Evolutionary conservation across 2,329 filamentous ascomycete species (phyloP).

Genomic region (Aureobasidium sp.): DNA sequence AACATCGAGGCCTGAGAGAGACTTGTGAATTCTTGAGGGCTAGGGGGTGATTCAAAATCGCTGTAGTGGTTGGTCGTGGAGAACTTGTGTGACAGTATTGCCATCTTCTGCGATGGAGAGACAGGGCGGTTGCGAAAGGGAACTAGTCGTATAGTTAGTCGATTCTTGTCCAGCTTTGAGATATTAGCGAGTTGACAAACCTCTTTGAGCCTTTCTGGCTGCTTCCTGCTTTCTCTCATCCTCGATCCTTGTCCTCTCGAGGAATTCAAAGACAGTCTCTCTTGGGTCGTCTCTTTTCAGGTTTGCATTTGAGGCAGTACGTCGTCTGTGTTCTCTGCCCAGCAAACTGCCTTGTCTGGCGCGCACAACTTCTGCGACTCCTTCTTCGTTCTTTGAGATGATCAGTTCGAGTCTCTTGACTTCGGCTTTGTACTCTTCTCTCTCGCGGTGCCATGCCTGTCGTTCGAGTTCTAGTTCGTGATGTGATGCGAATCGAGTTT

Average conservation of each 20-base stretch:
- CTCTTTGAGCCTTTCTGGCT: constrained; percentile 22
- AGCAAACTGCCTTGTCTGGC: constrained; percentile 34
- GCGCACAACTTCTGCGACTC: constrained; percentile 33
- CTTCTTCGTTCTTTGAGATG: constrained; percentile 34
- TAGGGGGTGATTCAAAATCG: constrained; percentile 26
- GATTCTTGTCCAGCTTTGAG: neutral
- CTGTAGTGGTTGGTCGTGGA: constrained; percentile 20
- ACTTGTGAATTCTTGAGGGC: constrained; percentile 1
- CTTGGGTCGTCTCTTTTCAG: constrained; percentile 15
- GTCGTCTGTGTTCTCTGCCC: constrained; percentile 14
- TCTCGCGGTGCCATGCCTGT: constrained; percentile 25
- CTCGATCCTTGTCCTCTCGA: constrained; percentile 21
- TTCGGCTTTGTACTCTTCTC: constrained; percentile 31
- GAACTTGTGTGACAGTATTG: constrained; percentile 30
- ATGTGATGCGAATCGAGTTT: constrained; percentile 16
- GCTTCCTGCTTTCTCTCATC: constrained; percentile 20
- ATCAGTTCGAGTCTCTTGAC: constrained; percentile 37
- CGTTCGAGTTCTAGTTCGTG: constrained; percentile 23
- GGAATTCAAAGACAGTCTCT: constrained; percentile 26
- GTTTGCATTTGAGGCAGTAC: constrained; percentile 12
- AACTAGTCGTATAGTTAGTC: constrained; percentile 18
- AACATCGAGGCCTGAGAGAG: constrained; percentile 10
- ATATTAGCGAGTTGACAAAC: constrained; percentile 15
- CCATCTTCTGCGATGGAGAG: constrained; percentile 33
- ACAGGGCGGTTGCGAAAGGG: constrained; percentile 18